Conservation (phyloP, 2,329 filamentous ascomycete genomes). For the Neocucurbitaria cava region DNA sequence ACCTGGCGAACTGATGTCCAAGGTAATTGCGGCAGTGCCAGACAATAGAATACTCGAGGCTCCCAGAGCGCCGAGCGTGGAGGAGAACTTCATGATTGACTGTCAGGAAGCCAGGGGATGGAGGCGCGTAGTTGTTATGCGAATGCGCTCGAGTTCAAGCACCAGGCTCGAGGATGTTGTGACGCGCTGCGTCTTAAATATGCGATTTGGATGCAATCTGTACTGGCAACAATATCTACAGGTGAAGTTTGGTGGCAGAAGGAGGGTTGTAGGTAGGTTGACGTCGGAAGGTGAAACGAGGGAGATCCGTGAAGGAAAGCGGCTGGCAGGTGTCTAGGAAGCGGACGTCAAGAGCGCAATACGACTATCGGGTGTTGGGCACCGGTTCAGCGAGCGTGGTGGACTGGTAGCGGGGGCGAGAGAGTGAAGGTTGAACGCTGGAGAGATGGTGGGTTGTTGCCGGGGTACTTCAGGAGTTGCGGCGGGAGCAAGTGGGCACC, state of each 20-base stretch:
- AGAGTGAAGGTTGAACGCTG: constrained; percentile 10
- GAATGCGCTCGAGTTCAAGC: constrained; percentile 30
- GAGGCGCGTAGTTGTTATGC: constrained; percentile 6
- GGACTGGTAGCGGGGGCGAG: constrained; percentile 7
- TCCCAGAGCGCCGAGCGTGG: constrained; percentile 38
- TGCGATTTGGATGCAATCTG: not conserved
- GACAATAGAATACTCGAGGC: constrained; percentile 42
- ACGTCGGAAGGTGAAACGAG: constrained; percentile 39
- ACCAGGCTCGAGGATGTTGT: constrained; percentile 27
- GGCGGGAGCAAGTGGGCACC: constrained; percentile 2
- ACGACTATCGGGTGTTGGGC: constrained; percentile 1
- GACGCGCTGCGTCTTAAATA: constrained; percentile 9
- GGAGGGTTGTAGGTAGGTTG: constrained; percentile 21
- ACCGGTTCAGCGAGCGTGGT: constrained; percentile 19
- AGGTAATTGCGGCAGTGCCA: constrained; percentile 38
- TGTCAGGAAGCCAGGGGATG: constrained; percentile 13
- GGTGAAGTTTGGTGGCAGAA: constrained; percentile 9
- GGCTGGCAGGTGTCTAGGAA: constrained; percentile 6
- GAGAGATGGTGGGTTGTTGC: constrained; percentile 11
- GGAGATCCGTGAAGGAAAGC: constrained; percentile 25
- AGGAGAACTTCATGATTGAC: constrained; percentile 44
- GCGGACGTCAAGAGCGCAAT: constrained; percentile 5
- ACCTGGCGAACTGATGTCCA: constrained; percentile 41
- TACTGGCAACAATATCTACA: not conserved
- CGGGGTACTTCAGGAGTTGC: constrained; percentile 16